phyloP scores from a whole-genome alignment of 2,329 filamentous ascomycete species.

The Teratosphaeria zuluensis region DNA sequence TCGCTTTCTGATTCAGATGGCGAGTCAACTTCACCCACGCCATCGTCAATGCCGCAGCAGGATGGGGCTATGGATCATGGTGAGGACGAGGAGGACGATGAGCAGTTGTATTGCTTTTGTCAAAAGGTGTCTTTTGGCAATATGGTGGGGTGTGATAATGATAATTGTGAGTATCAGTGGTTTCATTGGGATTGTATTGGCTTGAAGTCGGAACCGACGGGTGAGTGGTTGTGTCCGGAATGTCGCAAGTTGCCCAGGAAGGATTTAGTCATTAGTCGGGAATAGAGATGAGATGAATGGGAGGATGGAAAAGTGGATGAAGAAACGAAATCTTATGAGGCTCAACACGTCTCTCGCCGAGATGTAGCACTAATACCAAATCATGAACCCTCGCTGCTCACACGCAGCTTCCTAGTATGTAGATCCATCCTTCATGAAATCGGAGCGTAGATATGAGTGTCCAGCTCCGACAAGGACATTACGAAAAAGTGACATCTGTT shows the following conservation, averaged over 20 bases:
- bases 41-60: slow-evolving; percentile 20
- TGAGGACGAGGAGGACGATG: slow-evolving; percentile 33
- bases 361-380: too few relatives aligned
- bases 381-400: too few relatives aligned
- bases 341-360: neutral
- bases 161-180: slow-evolving; percentile 73
- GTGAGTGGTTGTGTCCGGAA: slow-evolving; percentile 41
- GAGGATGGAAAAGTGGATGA: neutral
- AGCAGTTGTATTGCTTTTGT: slow-evolving; percentile 67
- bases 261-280: slow-evolving; percentile 11
- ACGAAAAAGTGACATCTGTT: too few relatives aligned
- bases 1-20: slow-evolving; percentile 16
- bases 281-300: neutral
- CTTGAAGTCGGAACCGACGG: slow-evolving; percentile 40
- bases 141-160: slow-evolving; percentile 84
- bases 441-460: too few relatives aligned
- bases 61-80: slow-evolving; percentile 20
- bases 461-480: too few relatives aligned
- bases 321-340: neutral
- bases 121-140: slow-evolving; percentile 77
- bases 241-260: slow-evolving; percentile 23
- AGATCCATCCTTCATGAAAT: too few relatives aligned
- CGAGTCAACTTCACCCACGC: slow-evolving; percentile 21
- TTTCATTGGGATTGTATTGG: slow-evolving; percentile 65
- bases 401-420: too few relatives aligned